Conservation (phyloP, 768 basidiomycete genomes). For the Trametes elegans region DNA sequence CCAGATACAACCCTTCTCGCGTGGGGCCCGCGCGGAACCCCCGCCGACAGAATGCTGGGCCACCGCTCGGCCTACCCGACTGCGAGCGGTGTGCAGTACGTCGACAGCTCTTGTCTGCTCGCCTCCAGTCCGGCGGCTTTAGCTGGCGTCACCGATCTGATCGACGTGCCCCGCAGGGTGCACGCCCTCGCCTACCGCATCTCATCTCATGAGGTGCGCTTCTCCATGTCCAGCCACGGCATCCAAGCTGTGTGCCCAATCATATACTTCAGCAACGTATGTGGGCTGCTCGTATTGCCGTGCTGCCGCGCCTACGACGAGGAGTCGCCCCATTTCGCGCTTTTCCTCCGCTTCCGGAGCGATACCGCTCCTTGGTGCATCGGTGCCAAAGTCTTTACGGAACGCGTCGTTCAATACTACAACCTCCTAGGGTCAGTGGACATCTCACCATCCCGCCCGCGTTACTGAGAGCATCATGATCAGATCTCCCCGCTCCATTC, state of each 20-base stretch:
- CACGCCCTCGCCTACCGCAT: neutral
- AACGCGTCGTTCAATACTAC: neutral
- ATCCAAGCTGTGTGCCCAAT: neutral
- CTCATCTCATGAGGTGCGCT: neutral
- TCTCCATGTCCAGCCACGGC: neutral
- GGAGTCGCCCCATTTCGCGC: neutral
- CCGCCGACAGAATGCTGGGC: neutral
- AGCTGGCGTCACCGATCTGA: neutral
- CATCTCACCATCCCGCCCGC: too few relatives aligned
- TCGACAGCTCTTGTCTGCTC: neutral
- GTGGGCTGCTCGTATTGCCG: neutral
- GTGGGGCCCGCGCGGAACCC: neutral
- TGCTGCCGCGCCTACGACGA: neutral
- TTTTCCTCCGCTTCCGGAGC: neutral
- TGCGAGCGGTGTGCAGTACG: neutral
- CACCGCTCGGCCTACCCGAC: neutral
- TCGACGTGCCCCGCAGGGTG: neutral
- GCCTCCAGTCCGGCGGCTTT: neutral
- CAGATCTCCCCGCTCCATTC: neutral
- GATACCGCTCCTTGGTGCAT: neutral
- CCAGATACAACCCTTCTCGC: conserved; percentile 1
- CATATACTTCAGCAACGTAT: neutral
- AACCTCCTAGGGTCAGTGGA: neutral
- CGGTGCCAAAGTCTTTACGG: neutral
- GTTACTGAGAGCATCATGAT: neutral